Evolutionary conservation across 768 basidiomycete species (phyloP).

Genomic region (Termitomyces sp.): DNA sequence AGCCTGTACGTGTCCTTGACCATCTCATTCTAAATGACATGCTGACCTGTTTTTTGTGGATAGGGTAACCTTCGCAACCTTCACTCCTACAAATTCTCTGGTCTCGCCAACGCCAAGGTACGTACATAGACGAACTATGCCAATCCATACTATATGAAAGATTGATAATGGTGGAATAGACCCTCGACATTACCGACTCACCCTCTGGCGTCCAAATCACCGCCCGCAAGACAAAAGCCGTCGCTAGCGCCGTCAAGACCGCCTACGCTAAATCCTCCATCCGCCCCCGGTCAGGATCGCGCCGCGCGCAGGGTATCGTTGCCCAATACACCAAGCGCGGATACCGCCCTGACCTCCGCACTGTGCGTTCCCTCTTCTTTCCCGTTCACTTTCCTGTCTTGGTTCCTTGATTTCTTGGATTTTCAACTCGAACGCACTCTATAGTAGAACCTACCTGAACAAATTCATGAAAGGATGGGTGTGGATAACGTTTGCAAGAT

Average conservation of each 20-base stretch:
- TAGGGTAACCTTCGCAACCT: conserved; percentile 86
- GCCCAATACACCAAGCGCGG: conserved; percentile 56
- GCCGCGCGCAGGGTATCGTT: conserved; percentile 66
- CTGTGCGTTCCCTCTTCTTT: conserved; percentile 32
- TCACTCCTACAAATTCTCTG: conserved; percentile 92
- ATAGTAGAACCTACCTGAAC: conserved; percentile 90
- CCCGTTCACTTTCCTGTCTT: conserved; percentile 8
- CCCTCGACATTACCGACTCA: conserved; percentile 58
- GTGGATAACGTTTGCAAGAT: conserved; percentile 93
- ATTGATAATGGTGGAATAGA: conserved; percentile 33
- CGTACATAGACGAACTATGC: conserved; percentile 1
- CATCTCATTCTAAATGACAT: background rate
- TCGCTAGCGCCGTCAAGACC: conserved; percentile 44
- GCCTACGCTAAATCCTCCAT: conserved; percentile 48
- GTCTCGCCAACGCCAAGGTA: conserved; percentile 82
- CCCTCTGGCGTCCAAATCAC: conserved; percentile 54
- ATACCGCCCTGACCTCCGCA: conserved; percentile 76
- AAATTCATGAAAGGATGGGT: conserved; percentile 73
- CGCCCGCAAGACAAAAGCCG: conserved; percentile 61
- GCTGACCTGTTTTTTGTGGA: background rate
- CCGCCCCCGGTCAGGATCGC: conserved; percentile 66
- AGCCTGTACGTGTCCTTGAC: conserved; percentile 55
- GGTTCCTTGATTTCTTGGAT: conserved; percentile 10
- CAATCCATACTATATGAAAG: background rate
- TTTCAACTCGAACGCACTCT: conserved; percentile 52